Conservation (phyloP, 1,139 yeast species). For the Saccharomyces hybrid region DNA sequence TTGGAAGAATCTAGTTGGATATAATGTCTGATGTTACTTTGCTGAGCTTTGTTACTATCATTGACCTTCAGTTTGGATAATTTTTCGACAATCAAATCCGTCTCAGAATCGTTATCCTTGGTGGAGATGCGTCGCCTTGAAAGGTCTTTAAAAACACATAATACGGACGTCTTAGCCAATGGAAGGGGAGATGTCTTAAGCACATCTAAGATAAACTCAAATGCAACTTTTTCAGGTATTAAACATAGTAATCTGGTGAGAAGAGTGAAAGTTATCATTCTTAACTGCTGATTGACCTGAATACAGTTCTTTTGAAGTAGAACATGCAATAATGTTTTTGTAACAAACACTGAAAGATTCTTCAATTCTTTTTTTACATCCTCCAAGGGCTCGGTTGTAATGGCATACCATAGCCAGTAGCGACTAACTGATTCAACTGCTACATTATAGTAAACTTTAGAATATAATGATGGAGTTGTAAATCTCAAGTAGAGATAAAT, state of each 20-base stretch:
- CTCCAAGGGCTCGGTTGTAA: conserved; percentile 29
- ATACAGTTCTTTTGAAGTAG: conserved; percentile 36
- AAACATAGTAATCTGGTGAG: conserved; percentile 51
- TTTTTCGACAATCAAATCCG: conserved; percentile 7
- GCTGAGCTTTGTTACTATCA: background rate
- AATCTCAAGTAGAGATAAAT: conserved; percentile 32
- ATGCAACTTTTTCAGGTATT: conserved; percentile 50
- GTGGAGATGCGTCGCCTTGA: conserved; percentile 25
- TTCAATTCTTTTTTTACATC: conserved; percentile 25
- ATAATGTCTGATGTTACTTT: conserved; percentile 7
- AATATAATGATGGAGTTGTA: conserved; percentile 32
- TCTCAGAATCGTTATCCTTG: background rate
- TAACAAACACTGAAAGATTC: conserved; percentile 30
- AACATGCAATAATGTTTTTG: conserved; percentile 40
- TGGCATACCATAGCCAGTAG: conserved; percentile 41
- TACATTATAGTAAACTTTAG: conserved; percentile 18
- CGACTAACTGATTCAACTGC: conserved; percentile 37
- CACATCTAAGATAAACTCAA: conserved; percentile 56
- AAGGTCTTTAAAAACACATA: conserved; percentile 65
- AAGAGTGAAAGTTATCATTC: conserved; percentile 40
- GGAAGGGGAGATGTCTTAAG: conserved; percentile 61
- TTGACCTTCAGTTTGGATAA: conserved; percentile 13
- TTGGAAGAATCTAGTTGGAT: conserved; percentile 18
- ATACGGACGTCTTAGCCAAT: conserved; percentile 50
- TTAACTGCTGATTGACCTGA: conserved; percentile 21